These are phyloP conservation scores for Coemansia sp. DNA, from an alignment of 192 early-diverging fungal genomes.

Conservation along the genomic window DNA sequence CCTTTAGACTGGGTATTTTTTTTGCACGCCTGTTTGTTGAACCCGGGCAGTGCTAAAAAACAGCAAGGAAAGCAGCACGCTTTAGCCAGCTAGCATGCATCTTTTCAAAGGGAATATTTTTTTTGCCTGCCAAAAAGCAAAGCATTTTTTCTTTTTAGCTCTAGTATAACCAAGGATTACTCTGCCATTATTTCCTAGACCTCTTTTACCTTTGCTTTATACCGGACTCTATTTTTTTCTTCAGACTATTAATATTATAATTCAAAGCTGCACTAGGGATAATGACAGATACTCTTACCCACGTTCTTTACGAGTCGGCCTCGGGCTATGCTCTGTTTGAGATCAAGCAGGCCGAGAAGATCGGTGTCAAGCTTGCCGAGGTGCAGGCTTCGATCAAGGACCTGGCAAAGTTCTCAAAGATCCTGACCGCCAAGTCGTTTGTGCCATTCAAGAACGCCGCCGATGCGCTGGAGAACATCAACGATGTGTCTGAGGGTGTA, in stretches of 20 bases:
- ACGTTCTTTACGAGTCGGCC: slow-evolving; percentile 89
- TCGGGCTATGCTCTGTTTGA: slow-evolving; percentile 97
- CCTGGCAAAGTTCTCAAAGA: slow-evolving; percentile 86
- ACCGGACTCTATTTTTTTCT: neutral
- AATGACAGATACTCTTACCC: slow-evolving; percentile 14
- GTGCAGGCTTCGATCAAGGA: slow-evolving; percentile 81
- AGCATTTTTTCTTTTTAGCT: slow-evolving; percentile 6
- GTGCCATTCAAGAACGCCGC: slow-evolving; percentile 94
- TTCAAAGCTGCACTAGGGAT: neutral
- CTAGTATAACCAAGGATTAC: neutral
- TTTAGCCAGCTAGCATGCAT: too few species aligned
- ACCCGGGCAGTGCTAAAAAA: too few species aligned
- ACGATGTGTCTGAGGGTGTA: slow-evolving; percentile 97
- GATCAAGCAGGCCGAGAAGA: slow-evolving; percentile 88
- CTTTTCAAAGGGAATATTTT: too few species aligned
- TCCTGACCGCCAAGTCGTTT: slow-evolving; percentile 91
- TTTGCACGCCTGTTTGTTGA: too few species aligned
- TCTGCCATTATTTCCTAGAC: neutral
- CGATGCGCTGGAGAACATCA: slow-evolving; percentile 97
- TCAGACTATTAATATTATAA: neutral
- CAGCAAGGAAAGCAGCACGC: too few species aligned
- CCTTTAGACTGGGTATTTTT: too few species aligned
- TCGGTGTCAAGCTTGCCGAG: slow-evolving; percentile 88
- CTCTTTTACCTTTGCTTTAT: neutral
- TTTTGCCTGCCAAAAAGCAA: neutral